Base-by-base conservation (phyloP, 139 green algal genomes). In the Bryopsis sp. region DNA sequence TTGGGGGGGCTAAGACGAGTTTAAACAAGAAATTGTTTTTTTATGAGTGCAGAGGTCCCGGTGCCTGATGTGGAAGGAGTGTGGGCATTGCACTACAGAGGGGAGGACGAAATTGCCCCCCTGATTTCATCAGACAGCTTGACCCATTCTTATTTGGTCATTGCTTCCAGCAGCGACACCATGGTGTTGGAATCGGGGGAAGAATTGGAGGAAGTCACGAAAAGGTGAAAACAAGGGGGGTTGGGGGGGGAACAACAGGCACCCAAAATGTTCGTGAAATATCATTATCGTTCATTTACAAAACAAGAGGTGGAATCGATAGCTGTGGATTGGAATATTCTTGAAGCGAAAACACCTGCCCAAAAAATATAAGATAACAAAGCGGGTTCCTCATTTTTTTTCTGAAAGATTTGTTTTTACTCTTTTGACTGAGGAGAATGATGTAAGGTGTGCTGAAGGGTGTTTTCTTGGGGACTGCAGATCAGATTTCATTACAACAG, bases 151-250 rank as follows among this genome's bases (percentile, higher is more conserved):
- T 69, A 58, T 35, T 36, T 58, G 4, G 11, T 69, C 7, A 54
- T 69, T n/a, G 11, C 62, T 7, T 50, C 38, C 11, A 31, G 35
- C 15, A 69, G 5, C 19, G 39, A 28, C 15, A 69, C 62, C 5
- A 69, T 39, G 62, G 22, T 69, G 8, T n/a, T 69, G 36, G 6
- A 57, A 24, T 50, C 39, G 19, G 39, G 62, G 7, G 62, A 69
- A 35, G 62, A 69, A 65, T 33, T 65, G 26, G 58, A 65, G 43
- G 58, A 65, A 65, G 58, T 65, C 28, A 47, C 58, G 4, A 33
- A 65, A 11, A 39, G 33, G 50, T 61, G 50, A 11, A 29, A 8
- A 8, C 31, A 5, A 8, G 6, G 8, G 33, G 19, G 19, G 15
- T 26, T 26, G 33, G 22, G 8, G 11, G 15, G 31, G 7, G 6